phyloP scores from a whole-genome alignment of 2,329 filamentous ascomycete genomes.

The Cadophora gregata region DNA sequence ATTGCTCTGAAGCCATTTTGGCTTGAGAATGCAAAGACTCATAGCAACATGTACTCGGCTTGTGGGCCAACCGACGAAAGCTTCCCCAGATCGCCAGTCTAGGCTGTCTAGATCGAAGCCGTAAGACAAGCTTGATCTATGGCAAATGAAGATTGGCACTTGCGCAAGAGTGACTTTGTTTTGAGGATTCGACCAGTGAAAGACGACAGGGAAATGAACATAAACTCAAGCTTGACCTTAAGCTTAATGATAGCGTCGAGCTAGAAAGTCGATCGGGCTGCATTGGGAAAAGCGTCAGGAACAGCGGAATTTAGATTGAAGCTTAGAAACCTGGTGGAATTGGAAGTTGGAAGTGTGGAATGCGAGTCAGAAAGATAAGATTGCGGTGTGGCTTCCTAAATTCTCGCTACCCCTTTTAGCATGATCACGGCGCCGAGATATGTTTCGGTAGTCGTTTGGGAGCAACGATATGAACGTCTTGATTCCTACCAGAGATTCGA shows the following conservation, averaged over 20 bases:
- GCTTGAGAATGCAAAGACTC: neutral
- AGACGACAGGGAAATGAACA: slow-evolving; percentile 11
- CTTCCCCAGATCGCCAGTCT: slow-evolving; percentile 14
- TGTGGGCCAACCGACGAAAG: slow-evolving; percentile 1
- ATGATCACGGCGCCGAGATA: neutral
- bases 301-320: neutral
- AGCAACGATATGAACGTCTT: neutral
- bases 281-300: slow-evolving; percentile 12
- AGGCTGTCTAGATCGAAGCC: no score
- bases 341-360: slow-evolving; percentile 9
- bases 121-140: slow-evolving; percentile 4
- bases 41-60: slow-evolving; percentile 16
- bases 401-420: neutral
- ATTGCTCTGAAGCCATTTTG: slow-evolving; percentile 20
- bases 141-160: neutral
- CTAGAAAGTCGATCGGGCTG: slow-evolving; percentile 7
- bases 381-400: slow-evolving; percentile 11
- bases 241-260: slow-evolving; percentile 22
- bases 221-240: slow-evolving; percentile 12
- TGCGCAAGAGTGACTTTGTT: slow-evolving; percentile 5
- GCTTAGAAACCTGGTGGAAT: neutral
- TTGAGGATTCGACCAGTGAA: neutral
- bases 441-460: neutral
- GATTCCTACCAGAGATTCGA: neutral
- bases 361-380: slow-evolving; percentile 13